Conservation (phyloP, 768 basidiomycete genomes). For the Phlebiopsis gigantea region DNA sequence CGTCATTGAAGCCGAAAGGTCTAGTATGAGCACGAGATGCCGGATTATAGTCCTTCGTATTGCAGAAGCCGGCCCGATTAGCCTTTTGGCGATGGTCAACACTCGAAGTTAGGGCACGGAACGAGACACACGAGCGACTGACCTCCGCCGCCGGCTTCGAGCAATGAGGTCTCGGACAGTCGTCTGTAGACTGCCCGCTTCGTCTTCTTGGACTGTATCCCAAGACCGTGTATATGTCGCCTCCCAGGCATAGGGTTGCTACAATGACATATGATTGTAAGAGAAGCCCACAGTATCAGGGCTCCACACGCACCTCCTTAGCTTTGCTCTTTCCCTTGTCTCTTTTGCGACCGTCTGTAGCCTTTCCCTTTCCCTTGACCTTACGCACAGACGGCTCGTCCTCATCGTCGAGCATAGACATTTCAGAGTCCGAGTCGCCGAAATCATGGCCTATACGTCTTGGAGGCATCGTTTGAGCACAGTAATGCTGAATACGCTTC, state of each 20-base stretch:
- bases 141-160: slow-evolving; percentile 80
- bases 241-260: slow-evolving; percentile 95
- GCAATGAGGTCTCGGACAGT: slow-evolving; percentile 90
- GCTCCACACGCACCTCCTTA: slow-evolving; percentile 38
- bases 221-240: slow-evolving; percentile 91
- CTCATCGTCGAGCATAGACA: slow-evolving; percentile 52
- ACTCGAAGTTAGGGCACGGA: not conserved
- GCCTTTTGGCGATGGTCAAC: slow-evolving; percentile 39
- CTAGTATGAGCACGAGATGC: slow-evolving; percentile 88
- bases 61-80: slow-evolving; percentile 78
- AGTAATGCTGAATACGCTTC: not conserved
- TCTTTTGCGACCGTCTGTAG: slow-evolving; percentile 43
- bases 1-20: slow-evolving; percentile 87
- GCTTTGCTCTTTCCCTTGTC: slow-evolving; percentile 54
- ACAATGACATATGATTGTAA: slow-evolving; percentile 3
- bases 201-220: slow-evolving; percentile 98
- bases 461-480: slow-evolving; percentile 15
- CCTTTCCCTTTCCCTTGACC: slow-evolving; percentile 48
- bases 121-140: slow-evolving; percentile 8
- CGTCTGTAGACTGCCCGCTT: slow-evolving; percentile 82
- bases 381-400: slow-evolving; percentile 24
- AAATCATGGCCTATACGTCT: slow-evolving; percentile 22
- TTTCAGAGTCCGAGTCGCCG: slow-evolving; percentile 69
- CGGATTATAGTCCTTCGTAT: slow-evolving; percentile 95
- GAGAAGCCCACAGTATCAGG: slow-evolving; percentile 1